Evolutionary conservation across 1,284 basidiomycete genomes (phyloP).

Genomic region (Trichosporon faecale): DNA sequence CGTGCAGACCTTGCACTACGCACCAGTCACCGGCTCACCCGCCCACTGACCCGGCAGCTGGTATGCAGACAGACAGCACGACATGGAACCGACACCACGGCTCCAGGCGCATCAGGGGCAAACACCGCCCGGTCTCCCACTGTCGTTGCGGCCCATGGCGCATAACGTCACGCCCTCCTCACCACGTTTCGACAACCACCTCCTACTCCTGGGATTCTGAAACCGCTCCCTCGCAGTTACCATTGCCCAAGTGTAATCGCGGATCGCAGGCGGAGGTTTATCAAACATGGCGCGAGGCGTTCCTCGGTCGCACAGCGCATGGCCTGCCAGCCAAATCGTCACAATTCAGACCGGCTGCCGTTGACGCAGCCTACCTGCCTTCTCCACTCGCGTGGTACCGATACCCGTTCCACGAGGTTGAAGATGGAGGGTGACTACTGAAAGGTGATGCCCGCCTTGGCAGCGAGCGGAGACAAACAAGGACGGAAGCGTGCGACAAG

Average conservation of each 20-base stretch:
- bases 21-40: background rate
- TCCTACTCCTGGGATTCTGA: background rate
- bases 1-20: background rate
- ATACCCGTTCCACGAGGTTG: background rate
- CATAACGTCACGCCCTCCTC: background rate
- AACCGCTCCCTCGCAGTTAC: background rate
- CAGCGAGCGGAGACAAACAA: background rate
- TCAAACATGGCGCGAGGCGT: background rate
- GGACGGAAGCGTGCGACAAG: background rate
- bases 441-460: background rate
- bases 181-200: background rate
- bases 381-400: background rate
- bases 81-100: background rate
- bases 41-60: background rate
- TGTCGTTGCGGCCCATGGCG: background rate
- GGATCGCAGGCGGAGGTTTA: constrained; percentile 1
- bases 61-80: background rate
- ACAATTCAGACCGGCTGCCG: background rate
- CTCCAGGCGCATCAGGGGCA: background rate
- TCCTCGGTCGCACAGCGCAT: background rate
- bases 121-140: background rate
- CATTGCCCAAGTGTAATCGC: background rate
- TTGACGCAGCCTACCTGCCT: background rate
- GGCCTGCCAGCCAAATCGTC: background rate
- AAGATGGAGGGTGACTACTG: background rate